Evolutionary conservation across 805 yeast species (phyloP), one percentile per base, ranked within the genome.

Genomic region (Zygosaccharomyces gambellarensis): DNA sequence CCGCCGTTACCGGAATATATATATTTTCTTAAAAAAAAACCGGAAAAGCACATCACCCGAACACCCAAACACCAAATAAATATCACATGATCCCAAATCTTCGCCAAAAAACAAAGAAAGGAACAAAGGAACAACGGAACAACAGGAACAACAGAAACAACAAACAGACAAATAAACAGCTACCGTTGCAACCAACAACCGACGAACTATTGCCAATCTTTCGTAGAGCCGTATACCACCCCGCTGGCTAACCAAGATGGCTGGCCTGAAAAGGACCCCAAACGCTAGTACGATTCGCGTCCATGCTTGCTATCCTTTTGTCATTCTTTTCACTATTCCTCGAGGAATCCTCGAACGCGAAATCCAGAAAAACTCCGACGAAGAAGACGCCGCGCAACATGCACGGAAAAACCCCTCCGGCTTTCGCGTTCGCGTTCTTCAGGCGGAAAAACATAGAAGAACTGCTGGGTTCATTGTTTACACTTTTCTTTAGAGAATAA

Each of bases 371-470:
- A 34, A 34, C 38, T 34, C 38, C 38, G 38, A 5, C 38, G 5
- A 2, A 34, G 38, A 34, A 34, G 14, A 34, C 22, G 11, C 5
- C 38, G 38, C 22, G 14, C 38, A 34, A 17, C 1, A 34, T 14
- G 12, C 22, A 34, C 10, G 22, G 44, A 42, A 42, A 19, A 32
- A 3, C 25, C 21, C 3, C 31, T 14, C 2, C 17, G 17, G 17
- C 21, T 40, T 42, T 42, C 45, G 45, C 45, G 45, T 42, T 23
- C 45, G 45, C 36, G 28, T 29, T 34, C 17, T 29, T 29, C 29
- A 17, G 17, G 17, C 29, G 14, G n/a, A 14, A 34, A 14, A 22
- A 34, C 28, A 34, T 14, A 14, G 12, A 34, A 17, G 19, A 34
- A 17, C 19, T 34, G 38, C 23, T 34, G 38, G 22, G 38, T 14